Evolutionary conservation across 202 grass and related monocot genomes (phyloP).

Genomic region (Miscanthus sacchariflorus): DNA sequence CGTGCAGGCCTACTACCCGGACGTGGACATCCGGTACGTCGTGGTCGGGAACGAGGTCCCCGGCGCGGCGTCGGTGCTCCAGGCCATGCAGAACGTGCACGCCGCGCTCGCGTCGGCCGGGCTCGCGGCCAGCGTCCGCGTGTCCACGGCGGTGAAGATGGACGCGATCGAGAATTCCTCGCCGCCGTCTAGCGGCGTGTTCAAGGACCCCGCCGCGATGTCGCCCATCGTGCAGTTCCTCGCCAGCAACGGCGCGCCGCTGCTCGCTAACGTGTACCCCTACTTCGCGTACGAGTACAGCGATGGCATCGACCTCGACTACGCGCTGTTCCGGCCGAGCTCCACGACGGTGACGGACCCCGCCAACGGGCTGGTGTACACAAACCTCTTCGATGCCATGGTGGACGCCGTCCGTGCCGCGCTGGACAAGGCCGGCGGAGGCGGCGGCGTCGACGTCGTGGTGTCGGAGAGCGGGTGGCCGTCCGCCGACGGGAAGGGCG

Average conservation of each 20-base stretch:
- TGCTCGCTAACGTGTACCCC: constrained; percentile 69
- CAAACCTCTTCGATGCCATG: constrained; percentile 71
- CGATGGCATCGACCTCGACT: constrained; percentile 37
- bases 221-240: constrained; percentile 53
- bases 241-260: constrained; percentile 42
- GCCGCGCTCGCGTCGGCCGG: neutral
- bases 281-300: constrained; percentile 60
- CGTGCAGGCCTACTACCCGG: constrained; percentile 50
- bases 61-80: constrained; percentile 32
- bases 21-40: constrained; percentile 56
- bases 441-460: constrained; percentile 43
- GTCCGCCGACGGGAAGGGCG: constrained; percentile 51
- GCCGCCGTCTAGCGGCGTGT: constrained; percentile 57
- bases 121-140: constrained; percentile 53
- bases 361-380: constrained; percentile 50
- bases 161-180: constrained; percentile 31
- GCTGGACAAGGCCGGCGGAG: constrained; percentile 50
- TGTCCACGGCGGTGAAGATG: constrained; percentile 57
- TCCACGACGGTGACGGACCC: constrained; percentile 51
- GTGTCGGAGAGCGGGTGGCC: constrained; percentile 81
- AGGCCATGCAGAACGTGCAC: constrained; percentile 69
- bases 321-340: constrained; percentile 56
- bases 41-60: constrained; percentile 68
- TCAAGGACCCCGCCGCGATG: constrained; percentile 51
- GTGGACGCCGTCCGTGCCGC: constrained; percentile 59